Evolutionary conservation across 2,329 filamentous ascomycete genomes (phyloP).

Genomic region (Talaromyces islandicus): DNA sequence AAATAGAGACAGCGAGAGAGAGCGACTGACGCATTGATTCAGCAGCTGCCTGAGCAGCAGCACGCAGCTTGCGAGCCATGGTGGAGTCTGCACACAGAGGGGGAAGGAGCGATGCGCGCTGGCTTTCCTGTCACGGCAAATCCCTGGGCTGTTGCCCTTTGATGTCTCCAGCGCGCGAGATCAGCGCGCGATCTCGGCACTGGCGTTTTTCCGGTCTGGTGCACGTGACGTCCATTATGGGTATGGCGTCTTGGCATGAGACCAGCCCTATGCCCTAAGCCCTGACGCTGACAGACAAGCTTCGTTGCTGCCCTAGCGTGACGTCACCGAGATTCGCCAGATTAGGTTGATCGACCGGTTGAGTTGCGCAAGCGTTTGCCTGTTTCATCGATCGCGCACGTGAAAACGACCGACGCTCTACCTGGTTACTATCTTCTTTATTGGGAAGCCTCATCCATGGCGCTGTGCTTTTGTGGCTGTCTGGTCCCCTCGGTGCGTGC

Average conservation of each 20-base stretch:
- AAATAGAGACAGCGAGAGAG: neutral
- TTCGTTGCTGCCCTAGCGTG: neutral
- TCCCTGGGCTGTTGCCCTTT: slow-evolving; percentile 9
- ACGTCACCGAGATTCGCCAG: neutral
- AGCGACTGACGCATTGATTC: slow-evolving; percentile 36
- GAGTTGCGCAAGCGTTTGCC: neutral
- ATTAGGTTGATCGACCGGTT: neutral
- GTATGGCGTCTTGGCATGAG: neutral
- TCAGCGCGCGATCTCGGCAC: neutral
- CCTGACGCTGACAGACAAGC: neutral
- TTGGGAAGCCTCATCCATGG: neutral
- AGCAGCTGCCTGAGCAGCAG: slow-evolving; percentile 43
- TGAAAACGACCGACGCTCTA: neutral
- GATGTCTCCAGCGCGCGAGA: neutral
- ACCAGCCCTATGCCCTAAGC: slow-evolving; percentile 9
- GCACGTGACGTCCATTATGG: neutral
- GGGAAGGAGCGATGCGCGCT: slow-evolving; percentile 3
- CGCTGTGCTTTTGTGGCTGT: neutral
- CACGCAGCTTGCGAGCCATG: slow-evolving; percentile 42
- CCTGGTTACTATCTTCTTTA: neutral
- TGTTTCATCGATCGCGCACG: neutral
- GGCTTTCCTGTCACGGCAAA: slow-evolving; percentile 2
- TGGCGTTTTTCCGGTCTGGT: neutral
- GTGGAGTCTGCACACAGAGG: neutral
- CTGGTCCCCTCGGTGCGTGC: neutral